These are phyloP conservation scores for Evansstolkia leycettana DNA, from an alignment of 495 filamentous ascomycete species.

Conservation along the genomic window DNA sequence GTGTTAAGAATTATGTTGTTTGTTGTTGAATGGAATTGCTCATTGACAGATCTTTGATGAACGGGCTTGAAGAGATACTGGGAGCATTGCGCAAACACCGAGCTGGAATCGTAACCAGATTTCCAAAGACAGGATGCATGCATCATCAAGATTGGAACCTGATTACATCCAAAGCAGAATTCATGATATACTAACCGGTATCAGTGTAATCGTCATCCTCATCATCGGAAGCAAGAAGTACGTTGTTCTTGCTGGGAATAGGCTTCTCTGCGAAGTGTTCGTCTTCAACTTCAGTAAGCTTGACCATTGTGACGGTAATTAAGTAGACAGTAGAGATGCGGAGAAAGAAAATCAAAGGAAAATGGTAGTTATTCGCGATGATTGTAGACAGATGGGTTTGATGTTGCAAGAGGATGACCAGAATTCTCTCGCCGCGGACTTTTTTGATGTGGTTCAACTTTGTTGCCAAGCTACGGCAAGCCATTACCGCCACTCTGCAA, in stretches of 20 bases:
- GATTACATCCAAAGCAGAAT: too few relatives aligned
- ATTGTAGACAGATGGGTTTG: slow-evolving; percentile 5
- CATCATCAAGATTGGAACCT: too few relatives aligned
- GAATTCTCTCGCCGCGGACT: slow-evolving; percentile 12
- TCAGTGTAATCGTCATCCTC: slow-evolving; percentile 85
- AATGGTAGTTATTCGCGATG: slow-evolving; percentile 5
- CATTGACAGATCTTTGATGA: too few relatives aligned
- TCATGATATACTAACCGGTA: slow-evolving; percentile 48
- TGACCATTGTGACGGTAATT: slow-evolving; percentile 64
- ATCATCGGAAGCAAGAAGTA: slow-evolving; percentile 51
- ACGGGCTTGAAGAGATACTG: too few relatives aligned
- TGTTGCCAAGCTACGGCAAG: slow-evolving; percentile 35
- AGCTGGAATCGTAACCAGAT: slow-evolving; percentile 1
- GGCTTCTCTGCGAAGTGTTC: slow-evolving; percentile 79
- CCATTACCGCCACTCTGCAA: too few relatives aligned
- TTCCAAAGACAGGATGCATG: too few relatives aligned
- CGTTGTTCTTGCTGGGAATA: slow-evolving; percentile 39
- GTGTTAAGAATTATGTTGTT: neutral
- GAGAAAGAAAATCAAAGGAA: slow-evolving; percentile 8
- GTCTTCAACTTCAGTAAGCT: slow-evolving; percentile 90
- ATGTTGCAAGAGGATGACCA: slow-evolving; percentile 14
- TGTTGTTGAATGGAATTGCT: too few relatives aligned
- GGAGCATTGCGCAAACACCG: slow-evolving; percentile 1
- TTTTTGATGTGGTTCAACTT: slow-evolving; percentile 26
- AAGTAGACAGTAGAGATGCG: too few relatives aligned